Conservation (phyloP, 169 alveolate species). For the Plasmodium gonderi region DNA sequence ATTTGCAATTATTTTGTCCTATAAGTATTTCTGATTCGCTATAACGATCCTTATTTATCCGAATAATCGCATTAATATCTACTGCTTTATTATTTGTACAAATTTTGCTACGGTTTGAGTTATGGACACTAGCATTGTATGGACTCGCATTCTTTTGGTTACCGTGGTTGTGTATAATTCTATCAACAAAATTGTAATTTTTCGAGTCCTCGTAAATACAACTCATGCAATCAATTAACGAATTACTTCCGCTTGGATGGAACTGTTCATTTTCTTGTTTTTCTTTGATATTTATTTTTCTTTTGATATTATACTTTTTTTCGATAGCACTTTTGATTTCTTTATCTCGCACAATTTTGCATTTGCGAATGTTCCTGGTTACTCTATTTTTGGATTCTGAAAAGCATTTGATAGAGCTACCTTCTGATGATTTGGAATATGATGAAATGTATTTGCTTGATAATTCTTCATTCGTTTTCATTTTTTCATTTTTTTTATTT, state of each 20-base stretch:
- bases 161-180: background rate
- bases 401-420: background rate
- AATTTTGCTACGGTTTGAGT: background rate
- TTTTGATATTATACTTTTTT: background rate
- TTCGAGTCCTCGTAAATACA: background rate
- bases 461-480: constrained; percentile 10
- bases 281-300: background rate
- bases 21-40: background rate
- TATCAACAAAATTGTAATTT: background rate
- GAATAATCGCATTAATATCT: background rate
- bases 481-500: constrained; percentile 6
- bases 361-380: background rate
- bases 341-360: background rate
- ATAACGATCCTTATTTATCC: background rate
- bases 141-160: background rate
- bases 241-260: background rate
- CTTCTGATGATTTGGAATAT: background rate
- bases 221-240: constrained; percentile 6
- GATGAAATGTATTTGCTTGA: constrained; percentile 41
- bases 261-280: background rate
- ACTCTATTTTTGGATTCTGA: background rate
- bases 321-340: background rate
- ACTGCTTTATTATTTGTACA: background rate
- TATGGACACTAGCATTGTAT: background rate
- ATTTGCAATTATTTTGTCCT: background rate